These are phyloP conservation scores for Mycena haematopus DNA, from an alignment of 768 basidiomycete genomes.

Conservation along the genomic window DNA sequence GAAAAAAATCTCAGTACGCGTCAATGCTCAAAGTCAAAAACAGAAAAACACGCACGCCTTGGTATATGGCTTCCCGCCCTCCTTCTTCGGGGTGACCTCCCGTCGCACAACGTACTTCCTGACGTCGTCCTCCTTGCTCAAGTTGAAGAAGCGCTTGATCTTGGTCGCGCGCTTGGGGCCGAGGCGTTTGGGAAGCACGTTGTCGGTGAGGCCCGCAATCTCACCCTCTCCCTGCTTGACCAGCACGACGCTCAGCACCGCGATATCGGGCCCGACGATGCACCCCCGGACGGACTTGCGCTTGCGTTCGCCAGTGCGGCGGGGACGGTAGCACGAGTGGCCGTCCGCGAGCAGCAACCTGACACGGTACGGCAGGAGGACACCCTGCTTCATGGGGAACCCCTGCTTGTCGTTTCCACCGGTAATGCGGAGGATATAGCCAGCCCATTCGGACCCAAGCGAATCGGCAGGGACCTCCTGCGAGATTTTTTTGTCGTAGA, in stretches of 20 bases:
- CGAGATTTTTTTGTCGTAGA: conserved; percentile 96
- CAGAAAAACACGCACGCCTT: conserved; percentile 77
- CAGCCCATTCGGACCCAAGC: conserved; percentile 95
- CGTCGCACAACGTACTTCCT: conserved; percentile 95
- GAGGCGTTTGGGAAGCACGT: conserved; percentile 90
- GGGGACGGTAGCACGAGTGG: conserved; percentile 96
- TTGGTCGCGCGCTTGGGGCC: conserved; percentile 98
- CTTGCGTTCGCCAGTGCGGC: conserved; percentile 94
- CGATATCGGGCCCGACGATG: conserved; percentile 97
- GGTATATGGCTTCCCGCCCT: conserved; percentile 89
- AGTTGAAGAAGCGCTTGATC: conserved; percentile 97
- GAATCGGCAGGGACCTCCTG: conserved; percentile 93
- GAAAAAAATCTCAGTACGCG: background rate
- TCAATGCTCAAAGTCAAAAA: background rate
- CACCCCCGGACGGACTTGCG: conserved; percentile 99
- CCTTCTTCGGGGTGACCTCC: conserved; percentile 91
- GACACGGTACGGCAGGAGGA: conserved; percentile 93
- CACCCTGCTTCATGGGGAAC: conserved; percentile 99
- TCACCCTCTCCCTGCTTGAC: conserved; percentile 95
- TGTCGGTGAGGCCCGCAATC: conserved; percentile 91
- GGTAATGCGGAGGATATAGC: conserved; percentile 95
- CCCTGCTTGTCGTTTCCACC: conserved; percentile 99
- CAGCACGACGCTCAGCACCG: conserved; percentile 91
- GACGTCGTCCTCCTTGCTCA: conserved; percentile 97
- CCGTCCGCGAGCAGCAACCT: conserved; percentile 92